Conservation (phyloP, 352 stramenopile species). For the Elongisporangium undulatum region DNA sequence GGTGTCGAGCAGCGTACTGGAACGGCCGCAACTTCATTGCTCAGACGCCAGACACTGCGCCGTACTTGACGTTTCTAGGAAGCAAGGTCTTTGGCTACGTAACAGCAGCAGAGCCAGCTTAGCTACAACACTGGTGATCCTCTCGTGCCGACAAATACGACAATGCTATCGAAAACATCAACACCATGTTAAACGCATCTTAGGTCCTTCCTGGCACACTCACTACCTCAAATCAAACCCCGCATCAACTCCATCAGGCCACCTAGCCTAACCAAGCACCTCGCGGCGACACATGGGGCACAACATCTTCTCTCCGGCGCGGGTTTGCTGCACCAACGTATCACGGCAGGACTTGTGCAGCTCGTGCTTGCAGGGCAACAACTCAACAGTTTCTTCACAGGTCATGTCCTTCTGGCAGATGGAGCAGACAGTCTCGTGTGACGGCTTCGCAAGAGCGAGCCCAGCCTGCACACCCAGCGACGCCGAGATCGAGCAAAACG, state of each 20-base stretch:
- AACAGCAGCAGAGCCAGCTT: conserved; percentile 3
- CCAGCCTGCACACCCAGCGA: conserved; percentile 58
- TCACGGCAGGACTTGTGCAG: conserved; percentile 45
- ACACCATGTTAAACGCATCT: background rate
- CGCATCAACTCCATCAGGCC: no score
- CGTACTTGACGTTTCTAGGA: conserved; percentile 82
- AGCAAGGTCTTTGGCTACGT: conserved; percentile 78
- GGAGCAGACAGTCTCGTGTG: conserved; percentile 53
- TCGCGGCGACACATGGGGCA: background rate
- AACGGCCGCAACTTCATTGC: conserved; percentile 78
- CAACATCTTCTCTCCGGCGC: background rate
- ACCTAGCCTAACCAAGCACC: background rate
- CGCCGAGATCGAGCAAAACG: conserved; percentile 71
- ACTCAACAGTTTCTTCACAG: conserved; percentile 35
- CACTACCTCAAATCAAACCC: background rate
- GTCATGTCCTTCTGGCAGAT: conserved; percentile 61
- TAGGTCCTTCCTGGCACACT: background rate
- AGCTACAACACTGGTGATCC: background rate
- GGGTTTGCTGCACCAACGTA: conserved; percentile 14
- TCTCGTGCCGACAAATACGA: background rate
- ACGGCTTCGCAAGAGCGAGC: conserved; percentile 48
- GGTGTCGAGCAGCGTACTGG: conserved; percentile 63
- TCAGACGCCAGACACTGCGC: conserved; percentile 12
- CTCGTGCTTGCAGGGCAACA: conserved; percentile 38
- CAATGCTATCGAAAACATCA: background rate